Evolutionary conservation across 768 basidiomycete species (phyloP), one percentile per base, ranked within the genome.

Genomic region (Psilocybe subaeruginosa): DNA sequence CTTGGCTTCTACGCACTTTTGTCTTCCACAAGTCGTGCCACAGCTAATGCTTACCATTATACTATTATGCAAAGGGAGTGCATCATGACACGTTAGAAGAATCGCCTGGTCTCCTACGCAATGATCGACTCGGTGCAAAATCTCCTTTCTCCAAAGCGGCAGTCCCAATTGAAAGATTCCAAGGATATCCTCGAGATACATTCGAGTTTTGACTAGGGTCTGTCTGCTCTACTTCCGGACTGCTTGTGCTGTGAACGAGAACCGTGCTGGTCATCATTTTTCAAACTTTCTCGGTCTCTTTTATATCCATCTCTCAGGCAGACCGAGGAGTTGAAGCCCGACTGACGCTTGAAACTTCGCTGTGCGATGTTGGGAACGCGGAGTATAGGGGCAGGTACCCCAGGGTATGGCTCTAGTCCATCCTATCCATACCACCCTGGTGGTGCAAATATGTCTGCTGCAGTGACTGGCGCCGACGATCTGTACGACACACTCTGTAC

Each of bases 371-470:
- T 64, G 30, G 66, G 66, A 35, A 65, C 65, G 51, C 68, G 65
- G 47, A 54, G 50, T 30, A 68, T 68, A 61, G 67, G 61, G 63
- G 65, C 65, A 27, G 63, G 65, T 60, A 61, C 61, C 66, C 62
- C 56, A 39, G 27, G 4, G 17, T 29, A 31, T 17, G 58, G 16
- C 14, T 12, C 55, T 19, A 5, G 6, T 5, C 37, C 16, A 8
- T 30, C 30, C 30, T 5, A 4, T 51, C 8, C 49, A 3, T 51
- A 9, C 1, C 30, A 33, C n/a, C 29, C 29, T 14, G 27, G n/a
- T 51, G 5, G 27, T 16, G 5, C 27, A 4, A 4, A 3, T 51
- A 31, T 30, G 29, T 48, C 41, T 43, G 14, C 5, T 43, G n/a
- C 14, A 43, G n/a, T 3, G 41, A 39, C 7, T 14, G 41, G 41